A percentile compares a stretch with the other conserved stretches of the same genome.
These are phyloP conservation scores for Acanthamoeba lugdunensis DNA, from an alignment of 208 protist genomes.

Conservation along the genomic window DNA sequence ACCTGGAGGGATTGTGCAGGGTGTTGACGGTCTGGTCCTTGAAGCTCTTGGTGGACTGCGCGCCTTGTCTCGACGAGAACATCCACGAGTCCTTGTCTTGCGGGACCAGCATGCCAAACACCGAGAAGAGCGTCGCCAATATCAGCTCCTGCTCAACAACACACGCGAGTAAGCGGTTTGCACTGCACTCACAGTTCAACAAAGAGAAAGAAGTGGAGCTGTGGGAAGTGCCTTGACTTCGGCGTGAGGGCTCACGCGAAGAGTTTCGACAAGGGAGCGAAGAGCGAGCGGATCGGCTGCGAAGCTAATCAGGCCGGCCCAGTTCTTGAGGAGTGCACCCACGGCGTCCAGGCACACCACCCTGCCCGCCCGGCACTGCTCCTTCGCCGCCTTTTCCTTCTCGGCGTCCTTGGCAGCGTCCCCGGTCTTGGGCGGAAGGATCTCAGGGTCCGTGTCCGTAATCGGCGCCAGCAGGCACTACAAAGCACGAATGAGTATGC, in stretches of 20 bases:
- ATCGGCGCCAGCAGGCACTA: constrained; percentile 8
- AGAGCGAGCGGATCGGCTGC: constrained; percentile 75
- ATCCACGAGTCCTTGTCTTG: constrained; percentile 64
- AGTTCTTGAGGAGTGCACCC: constrained; percentile 74
- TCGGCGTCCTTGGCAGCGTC: background rate
- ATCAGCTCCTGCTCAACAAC: constrained; percentile 18
- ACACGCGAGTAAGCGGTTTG: too few relatives aligned
- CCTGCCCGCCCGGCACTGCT: background rate
- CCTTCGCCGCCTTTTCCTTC: background rate
- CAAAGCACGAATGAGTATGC: background rate
- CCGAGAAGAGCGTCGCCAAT: constrained; percentile 76
- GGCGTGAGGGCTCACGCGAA: constrained; percentile 73
- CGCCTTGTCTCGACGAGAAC: constrained; percentile 67
- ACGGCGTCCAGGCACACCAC: constrained; percentile 66
- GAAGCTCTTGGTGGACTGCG: constrained; percentile 67
- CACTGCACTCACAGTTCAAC: background rate
- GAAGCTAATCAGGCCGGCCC: constrained; percentile 76
- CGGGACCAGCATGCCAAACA: constrained; percentile 73
- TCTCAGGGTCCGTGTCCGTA: constrained; percentile 2
- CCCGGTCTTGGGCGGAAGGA: background rate
- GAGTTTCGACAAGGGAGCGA: constrained; percentile 75
- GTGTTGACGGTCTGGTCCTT: constrained; percentile 42
- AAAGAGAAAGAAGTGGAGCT: background rate
- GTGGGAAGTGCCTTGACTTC: constrained; percentile 72
- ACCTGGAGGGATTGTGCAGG: background rate